These are phyloP conservation scores for Ottelia alismoides DNA, from an alignment of 106 monocot species.

Conservation along the genomic window DNA sequence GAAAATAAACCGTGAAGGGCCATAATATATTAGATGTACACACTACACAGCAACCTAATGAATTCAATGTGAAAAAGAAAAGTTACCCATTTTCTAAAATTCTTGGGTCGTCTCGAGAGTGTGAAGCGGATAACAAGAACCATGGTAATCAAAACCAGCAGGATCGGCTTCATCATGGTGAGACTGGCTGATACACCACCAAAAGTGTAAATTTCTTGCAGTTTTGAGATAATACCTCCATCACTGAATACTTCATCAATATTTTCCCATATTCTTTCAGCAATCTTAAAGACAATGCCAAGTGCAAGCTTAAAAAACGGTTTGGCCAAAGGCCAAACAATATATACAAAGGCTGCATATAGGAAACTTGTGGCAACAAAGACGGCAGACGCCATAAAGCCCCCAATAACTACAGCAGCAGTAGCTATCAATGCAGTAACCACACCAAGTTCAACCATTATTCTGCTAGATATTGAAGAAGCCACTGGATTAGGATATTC, in stretches of 20 bases:
- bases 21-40: too few species aligned
- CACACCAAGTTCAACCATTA: slow-evolving; percentile 76
- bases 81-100: slow-evolving; percentile 81
- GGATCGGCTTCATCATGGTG: slow-evolving; percentile 54
- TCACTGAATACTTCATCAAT: slow-evolving; percentile 47
- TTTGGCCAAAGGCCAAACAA: slow-evolving; percentile 62
- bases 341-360: slow-evolving; percentile 45
- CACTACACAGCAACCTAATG: not conserved
- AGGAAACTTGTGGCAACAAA: slow-evolving; percentile 66
- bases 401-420: slow-evolving; percentile 44
- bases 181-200: slow-evolving; percentile 80
- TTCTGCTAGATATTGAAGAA: slow-evolving; percentile 78
- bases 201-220: slow-evolving; percentile 63
- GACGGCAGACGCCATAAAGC: slow-evolving; percentile 66
- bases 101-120: slow-evolving; percentile 79
- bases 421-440: slow-evolving; percentile 49
- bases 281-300: slow-evolving; percentile 39
- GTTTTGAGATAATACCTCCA: slow-evolving; percentile 60
- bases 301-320: slow-evolving; percentile 50
- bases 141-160: slow-evolving; percentile 62
- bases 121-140: slow-evolving; percentile 78
- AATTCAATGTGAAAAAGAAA: not conserved
- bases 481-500: slow-evolving; percentile 80
- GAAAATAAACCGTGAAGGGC: too few species aligned
- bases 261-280: slow-evolving; percentile 64